A percentile compares a stretch with the other conserved stretches of the same genome.
phyloP scores from a whole-genome alignment of 164 flowering plant species.

The Saururus chinensis region DNA sequence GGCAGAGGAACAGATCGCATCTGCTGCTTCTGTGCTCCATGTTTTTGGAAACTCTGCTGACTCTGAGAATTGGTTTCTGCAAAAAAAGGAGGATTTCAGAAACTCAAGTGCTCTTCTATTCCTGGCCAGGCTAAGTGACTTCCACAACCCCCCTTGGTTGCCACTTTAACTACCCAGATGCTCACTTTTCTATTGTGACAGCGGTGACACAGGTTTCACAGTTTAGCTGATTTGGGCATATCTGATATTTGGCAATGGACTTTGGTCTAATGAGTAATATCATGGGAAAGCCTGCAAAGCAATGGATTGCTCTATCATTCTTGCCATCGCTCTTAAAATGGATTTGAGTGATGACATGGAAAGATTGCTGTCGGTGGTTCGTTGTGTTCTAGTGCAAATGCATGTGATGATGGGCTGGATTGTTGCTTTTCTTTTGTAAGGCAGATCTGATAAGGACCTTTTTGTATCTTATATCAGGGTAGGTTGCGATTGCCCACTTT shows the following conservation, averaged over 20 bases:
- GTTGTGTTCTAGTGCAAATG: neutral
- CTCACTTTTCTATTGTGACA: neutral
- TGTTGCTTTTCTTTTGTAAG: neutral
- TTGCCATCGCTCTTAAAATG: neutral
- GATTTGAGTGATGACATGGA: neutral
- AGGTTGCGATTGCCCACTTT: too few species aligned
- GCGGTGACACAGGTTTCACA: neutral
- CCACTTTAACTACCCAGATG: neutral
- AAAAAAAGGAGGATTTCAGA: too few species aligned
- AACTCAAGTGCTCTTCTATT: too few species aligned
- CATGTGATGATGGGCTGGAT: neutral
- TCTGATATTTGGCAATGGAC: neutral
- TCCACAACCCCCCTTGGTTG: neutral
- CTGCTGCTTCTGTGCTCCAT: constrained; percentile 6
- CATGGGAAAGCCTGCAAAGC: neutral
- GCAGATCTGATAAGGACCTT: neutral
- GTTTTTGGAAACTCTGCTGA: constrained; percentile 1
- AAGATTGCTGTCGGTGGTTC: neutral
- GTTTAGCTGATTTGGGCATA: neutral
- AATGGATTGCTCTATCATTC: neutral
- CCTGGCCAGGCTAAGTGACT: too few species aligned
- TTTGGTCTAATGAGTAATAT: neutral
- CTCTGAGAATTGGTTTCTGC: neutral
- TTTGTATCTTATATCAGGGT: constrained; percentile 1
- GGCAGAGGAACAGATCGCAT: neutral